Evolutionary conservation across 192 early-diverging fungal genomes (phyloP).

Genomic region (Coemansia furcata): DNA sequence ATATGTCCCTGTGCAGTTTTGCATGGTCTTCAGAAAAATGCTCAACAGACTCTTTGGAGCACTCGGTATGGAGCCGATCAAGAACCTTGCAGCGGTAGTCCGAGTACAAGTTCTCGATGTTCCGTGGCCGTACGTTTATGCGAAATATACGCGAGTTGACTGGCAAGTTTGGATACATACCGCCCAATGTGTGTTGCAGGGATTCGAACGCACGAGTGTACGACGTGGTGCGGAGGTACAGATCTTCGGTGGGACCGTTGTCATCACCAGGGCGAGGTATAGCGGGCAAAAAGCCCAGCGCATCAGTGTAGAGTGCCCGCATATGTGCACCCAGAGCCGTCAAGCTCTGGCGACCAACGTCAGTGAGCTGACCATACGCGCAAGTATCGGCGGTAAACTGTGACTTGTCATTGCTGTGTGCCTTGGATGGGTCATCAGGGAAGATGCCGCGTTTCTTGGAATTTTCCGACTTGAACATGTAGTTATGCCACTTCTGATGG

Average conservation of each 20-base stretch:
- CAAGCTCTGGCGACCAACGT: slow-evolving; percentile 58
- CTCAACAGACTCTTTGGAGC: slow-evolving; percentile 9
- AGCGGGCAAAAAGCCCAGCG: slow-evolving; percentile 45
- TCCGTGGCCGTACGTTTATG: slow-evolving; percentile 33
- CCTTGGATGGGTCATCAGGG: slow-evolving; percentile 5
- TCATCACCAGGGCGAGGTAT: not conserved
- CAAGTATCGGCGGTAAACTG: slow-evolving; percentile 28
- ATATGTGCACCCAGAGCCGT: slow-evolving; percentile 47
- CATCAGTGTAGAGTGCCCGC: slow-evolving; percentile 57
- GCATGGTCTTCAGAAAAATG: slow-evolving; percentile 13
- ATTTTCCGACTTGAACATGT: slow-evolving; percentile 25
- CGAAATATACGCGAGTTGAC: slow-evolving; percentile 8
- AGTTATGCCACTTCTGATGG: slow-evolving; percentile 8
- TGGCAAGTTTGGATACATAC: slow-evolving; percentile 55
- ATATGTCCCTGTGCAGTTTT: slow-evolving; percentile 26
- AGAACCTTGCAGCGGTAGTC: slow-evolving; percentile 29
- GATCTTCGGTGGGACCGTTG: slow-evolving; percentile 13
- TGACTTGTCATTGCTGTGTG: slow-evolving; percentile 14
- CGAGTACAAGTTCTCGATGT: slow-evolving; percentile 30
- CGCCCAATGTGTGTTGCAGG: slow-evolving; percentile 62
- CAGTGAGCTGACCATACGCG: slow-evolving; percentile 60
- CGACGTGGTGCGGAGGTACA: slow-evolving; percentile 60
- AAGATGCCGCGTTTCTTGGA: slow-evolving; percentile 20
- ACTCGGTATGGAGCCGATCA: slow-evolving; percentile 7
- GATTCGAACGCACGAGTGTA: slow-evolving; percentile 66